Conservation (phyloP, 371 early-diverging fungal genomes). For the Mortierella sp. region DNA sequence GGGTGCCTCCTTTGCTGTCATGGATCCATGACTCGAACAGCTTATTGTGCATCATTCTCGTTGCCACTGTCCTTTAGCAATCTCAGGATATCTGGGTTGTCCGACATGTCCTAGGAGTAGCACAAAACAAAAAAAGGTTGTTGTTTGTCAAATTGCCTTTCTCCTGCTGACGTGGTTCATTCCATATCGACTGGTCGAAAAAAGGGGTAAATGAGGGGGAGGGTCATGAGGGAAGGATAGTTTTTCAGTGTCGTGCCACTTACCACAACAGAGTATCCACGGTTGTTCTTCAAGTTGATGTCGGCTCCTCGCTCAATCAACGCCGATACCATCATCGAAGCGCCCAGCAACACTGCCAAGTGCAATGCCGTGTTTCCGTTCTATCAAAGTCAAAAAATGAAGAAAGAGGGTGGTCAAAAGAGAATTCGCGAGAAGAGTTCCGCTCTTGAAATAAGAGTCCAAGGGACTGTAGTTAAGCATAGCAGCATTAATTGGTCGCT, state of each 20-base stretch:
- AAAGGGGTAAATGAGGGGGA: background rate
- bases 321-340: slow-evolving; percentile 63
- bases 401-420: background rate
- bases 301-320: slow-evolving; percentile 73
- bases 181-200: too few species aligned
- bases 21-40: background rate
- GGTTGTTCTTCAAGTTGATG: slow-evolving; percentile 35
- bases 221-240: background rate
- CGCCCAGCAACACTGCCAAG: slow-evolving; percentile 71
- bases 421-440: too few species aligned
- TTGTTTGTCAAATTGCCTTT: background rate
- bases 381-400: slow-evolving; percentile 43
- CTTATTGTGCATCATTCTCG: background rate
- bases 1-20: too few species aligned
- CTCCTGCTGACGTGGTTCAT: background rate
- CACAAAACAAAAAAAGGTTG: background rate
- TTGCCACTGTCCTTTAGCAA: background rate
- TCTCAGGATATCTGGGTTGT: slow-evolving; percentile 28
- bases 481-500: background rate
- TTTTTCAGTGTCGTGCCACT: background rate
- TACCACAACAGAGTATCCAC: slow-evolving; percentile 52
- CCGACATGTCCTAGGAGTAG: slow-evolving; percentile 35
- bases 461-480: too few species aligned
- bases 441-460: too few species aligned
- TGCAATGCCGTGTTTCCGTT: slow-evolving; percentile 70